A percentile compares a stretch with the other conserved stretches of the same genome.
phyloP scores from a whole-genome alignment of 2,329 filamentous ascomycete species.

The Metarhizium humberi region DNA sequence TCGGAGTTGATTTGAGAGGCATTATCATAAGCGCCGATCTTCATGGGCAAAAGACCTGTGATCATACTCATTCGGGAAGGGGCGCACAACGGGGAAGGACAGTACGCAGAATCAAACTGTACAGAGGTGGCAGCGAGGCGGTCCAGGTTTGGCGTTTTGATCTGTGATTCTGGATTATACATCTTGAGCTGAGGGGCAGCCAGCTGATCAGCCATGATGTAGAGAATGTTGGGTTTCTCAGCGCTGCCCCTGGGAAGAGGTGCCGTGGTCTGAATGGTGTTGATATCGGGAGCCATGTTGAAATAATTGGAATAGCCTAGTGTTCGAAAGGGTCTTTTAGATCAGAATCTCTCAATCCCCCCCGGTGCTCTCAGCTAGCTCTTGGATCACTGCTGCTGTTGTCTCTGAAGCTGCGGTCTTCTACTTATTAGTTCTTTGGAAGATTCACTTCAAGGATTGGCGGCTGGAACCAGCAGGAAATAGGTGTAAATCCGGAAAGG shows the following conservation, averaged over 20 bases:
- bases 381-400: background rate
- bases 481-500: background rate
- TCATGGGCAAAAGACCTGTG: conserved; percentile 81
- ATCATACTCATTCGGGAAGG: conserved; percentile 93
- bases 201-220: conserved; percentile 96
- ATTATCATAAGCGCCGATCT: conserved; percentile 88
- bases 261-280: conserved; percentile 55
- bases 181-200: conserved; percentile 85
- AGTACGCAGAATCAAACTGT: conserved; percentile 90
- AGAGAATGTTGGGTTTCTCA: conserved; percentile 39
- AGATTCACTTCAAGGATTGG: background rate
- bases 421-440: background rate
- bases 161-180: conserved; percentile 80
- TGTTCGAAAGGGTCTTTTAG: background rate
- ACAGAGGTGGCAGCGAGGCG: conserved; percentile 71
- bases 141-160: conserved; percentile 88
- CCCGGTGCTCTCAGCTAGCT: background rate
- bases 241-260: conserved; percentile 16
- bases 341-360: background rate
- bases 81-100: conserved; percentile 84
- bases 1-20: conserved; percentile 76
- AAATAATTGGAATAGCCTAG: background rate
- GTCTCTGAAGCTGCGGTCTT: background rate
- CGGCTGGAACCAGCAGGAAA: background rate
- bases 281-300: conserved; percentile 63